These are phyloP conservation scores for Annona squamosa DNA, from an alignment of 164 flowering plant genomes.

Conservation along the genomic window DNA sequence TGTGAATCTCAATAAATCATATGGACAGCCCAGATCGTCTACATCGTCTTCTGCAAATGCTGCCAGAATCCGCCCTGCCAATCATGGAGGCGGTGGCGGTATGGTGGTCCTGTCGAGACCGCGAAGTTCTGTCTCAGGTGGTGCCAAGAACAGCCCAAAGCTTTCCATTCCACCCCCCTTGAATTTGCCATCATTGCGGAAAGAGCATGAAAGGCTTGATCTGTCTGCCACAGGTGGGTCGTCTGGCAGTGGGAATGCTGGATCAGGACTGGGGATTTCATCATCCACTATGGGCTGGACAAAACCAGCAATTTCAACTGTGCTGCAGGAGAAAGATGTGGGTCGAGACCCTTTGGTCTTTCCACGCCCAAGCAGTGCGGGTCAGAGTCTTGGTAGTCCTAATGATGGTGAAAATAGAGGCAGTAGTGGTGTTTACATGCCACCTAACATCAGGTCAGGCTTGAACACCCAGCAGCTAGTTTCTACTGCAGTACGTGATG, in stretches of 20 bases:
- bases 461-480: constrained; percentile 17
- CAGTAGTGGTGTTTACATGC: constrained; percentile 40
- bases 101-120: constrained; percentile 83
- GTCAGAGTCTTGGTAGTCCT: constrained; percentile 15
- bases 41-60: neutral
- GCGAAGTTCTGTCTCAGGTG: constrained; percentile 30
- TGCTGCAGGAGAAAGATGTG: constrained; percentile 41
- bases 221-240: constrained; percentile 36
- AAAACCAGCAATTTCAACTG: constrained; percentile 42
- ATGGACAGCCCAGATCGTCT: constrained; percentile 48
- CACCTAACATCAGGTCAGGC: constrained; percentile 51
- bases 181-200: constrained; percentile 86
- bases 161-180: constrained; percentile 99
- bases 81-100: constrained; percentile 52
- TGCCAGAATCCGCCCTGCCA: constrained; percentile 22
- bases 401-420: constrained; percentile 28
- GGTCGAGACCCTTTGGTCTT: constrained; percentile 15
- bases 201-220: constrained; percentile 85
- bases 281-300: constrained; percentile 86
- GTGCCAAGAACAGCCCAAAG: constrained; percentile 58
- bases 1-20: constrained; percentile 88
- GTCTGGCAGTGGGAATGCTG: constrained; percentile 45
- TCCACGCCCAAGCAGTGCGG: constrained; percentile 13
- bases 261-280: constrained; percentile 55
- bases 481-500: constrained; percentile 11